Percentiles rank a stretch among this genome's conserved stretches.
Evolutionary conservation across 2,329 filamentous ascomycete genomes (phyloP).

Genomic region (Drechslerella dactyloides): DNA sequence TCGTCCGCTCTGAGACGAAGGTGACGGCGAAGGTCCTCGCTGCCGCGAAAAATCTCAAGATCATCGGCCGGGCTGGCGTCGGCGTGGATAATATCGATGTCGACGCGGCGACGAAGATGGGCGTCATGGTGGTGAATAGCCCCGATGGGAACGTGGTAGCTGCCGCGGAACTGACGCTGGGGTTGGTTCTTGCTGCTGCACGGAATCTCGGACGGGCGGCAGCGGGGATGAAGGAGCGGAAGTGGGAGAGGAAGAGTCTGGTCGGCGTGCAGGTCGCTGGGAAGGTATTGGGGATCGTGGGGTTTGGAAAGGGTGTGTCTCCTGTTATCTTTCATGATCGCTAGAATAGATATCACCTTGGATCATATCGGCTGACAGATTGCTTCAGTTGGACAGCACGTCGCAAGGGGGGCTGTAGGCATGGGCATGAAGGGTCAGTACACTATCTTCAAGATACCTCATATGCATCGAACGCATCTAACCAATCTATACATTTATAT

Average conservation of each 20-base stretch:
- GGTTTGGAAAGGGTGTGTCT: constrained; percentile 72
- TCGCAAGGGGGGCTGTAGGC: constrained; percentile 78
- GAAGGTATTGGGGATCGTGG: constrained; percentile 77
- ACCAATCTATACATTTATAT: background rate
- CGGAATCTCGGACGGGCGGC: constrained; percentile 74
- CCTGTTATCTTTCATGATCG: background rate
- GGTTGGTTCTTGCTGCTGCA: constrained; percentile 74
- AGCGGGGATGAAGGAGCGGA: constrained; percentile 59
- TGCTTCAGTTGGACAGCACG: constrained; percentile 71
- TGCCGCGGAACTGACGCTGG: constrained; percentile 78
- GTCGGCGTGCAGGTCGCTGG: constrained; percentile 79
- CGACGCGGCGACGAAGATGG: constrained; percentile 71
- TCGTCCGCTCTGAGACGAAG: constrained; percentile 81
- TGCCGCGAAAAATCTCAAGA: constrained; percentile 72
- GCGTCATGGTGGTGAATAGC: constrained; percentile 80
- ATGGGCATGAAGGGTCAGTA: constrained; percentile 69
- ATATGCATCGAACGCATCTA: background rate
- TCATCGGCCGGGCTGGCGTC: constrained; percentile 80
- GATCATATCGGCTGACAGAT: background rate
- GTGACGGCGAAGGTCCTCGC: constrained; percentile 72
- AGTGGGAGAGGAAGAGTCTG: constrained; percentile 76
- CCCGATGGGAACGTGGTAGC: constrained; percentile 81
- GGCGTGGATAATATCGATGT: constrained; percentile 85
- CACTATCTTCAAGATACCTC: background rate
- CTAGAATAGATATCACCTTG: background rate